phyloP scores from a whole-genome alignment of 208 protist species.

The Leishmania martiniquensis region DNA sequence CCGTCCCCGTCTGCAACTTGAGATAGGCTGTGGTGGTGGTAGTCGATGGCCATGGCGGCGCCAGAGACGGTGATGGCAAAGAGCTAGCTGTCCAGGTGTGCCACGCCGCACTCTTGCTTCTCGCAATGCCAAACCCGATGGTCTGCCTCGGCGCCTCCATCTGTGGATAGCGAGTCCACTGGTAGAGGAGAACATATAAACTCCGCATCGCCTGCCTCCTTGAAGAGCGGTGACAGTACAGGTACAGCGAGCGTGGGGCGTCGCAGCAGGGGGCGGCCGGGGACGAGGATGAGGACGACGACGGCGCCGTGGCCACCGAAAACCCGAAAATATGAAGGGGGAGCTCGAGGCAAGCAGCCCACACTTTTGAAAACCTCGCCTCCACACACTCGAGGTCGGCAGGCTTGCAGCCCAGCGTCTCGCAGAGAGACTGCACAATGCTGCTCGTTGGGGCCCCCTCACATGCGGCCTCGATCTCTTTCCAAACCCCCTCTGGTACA shows the following conservation, averaged over 20 bases:
- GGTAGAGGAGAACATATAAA: conserved; percentile 2
- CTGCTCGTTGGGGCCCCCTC: background rate
- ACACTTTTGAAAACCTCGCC: background rate
- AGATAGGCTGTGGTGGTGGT: background rate
- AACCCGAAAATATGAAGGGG: conserved; percentile 9
- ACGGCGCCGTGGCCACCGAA: too few species aligned
- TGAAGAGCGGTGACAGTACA: conserved; percentile 2
- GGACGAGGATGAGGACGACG: background rate
- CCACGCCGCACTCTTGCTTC: background rate
- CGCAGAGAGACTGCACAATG: conserved; percentile 2
- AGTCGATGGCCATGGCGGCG: background rate
- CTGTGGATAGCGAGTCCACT: conserved; percentile 10
- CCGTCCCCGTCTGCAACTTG: background rate
- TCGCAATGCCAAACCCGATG: background rate
- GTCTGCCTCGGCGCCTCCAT: background rate
- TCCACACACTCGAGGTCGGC: conserved; percentile 8
- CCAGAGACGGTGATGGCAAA: background rate
- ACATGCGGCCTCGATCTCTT: background rate
- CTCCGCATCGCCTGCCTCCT: conserved; percentile 2
- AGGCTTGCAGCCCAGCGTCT: conserved; percentile 4
- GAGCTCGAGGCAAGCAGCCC: conserved; percentile 9
- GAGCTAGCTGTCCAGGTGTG: background rate
- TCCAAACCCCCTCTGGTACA: background rate
- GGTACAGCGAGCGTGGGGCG: background rate
- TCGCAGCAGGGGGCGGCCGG: background rate